Percentiles rank a stretch among this genome's conserved stretches.
These are phyloP conservation scores for Nigrospora oryzae DNA, from an alignment of 2,329 filamentous ascomycete genomes.

Conservation along the genomic window DNA sequence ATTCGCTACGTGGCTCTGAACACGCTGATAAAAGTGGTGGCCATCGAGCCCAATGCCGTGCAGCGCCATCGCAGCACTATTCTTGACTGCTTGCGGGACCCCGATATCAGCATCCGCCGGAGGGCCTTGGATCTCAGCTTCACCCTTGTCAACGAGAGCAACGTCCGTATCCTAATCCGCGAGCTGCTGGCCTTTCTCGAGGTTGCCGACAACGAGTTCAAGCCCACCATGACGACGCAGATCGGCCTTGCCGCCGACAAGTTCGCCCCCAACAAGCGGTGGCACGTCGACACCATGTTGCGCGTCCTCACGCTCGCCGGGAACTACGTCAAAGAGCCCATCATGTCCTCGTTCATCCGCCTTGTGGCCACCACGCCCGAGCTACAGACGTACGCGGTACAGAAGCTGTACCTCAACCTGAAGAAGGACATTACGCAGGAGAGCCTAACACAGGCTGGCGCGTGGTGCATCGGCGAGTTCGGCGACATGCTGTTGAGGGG, in stretches of 20 bases:
- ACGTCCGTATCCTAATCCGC: conserved; percentile 86
- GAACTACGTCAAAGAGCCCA: conserved; percentile 96
- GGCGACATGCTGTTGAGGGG: conserved; percentile 83
- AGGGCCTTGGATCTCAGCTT: conserved; percentile 96
- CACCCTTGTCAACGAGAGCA: conserved; percentile 93
- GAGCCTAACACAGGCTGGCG: conserved; percentile 82
- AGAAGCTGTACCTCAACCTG: conserved; percentile 83
- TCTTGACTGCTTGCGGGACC: conserved; percentile 88
- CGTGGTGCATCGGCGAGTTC: conserved; percentile 98
- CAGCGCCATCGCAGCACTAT: conserved; percentile 97
- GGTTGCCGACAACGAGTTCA: conserved; percentile 97
- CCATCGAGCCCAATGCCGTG: conserved; percentile 94
- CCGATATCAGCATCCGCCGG: conserved; percentile 94
- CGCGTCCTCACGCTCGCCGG: conserved; percentile 88
- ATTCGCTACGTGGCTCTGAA: conserved; percentile 97
- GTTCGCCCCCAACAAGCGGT: conserved; percentile 93
- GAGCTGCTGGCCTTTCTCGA: conserved; percentile 93
- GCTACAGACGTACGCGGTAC: conserved; percentile 90
- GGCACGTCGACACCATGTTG: conserved; percentile 98
- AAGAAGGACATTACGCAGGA: conserved; percentile 98
- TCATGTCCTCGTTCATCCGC: conserved; percentile 91
- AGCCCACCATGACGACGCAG: conserved; percentile 95
- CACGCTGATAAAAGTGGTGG: conserved; percentile 95
- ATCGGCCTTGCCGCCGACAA: conserved; percentile 96
- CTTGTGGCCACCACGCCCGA: conserved; percentile 92